phyloP scores from a whole-genome alignment of 202 grass and related monocot genomes.

The Elaeis oleifera region DNA sequence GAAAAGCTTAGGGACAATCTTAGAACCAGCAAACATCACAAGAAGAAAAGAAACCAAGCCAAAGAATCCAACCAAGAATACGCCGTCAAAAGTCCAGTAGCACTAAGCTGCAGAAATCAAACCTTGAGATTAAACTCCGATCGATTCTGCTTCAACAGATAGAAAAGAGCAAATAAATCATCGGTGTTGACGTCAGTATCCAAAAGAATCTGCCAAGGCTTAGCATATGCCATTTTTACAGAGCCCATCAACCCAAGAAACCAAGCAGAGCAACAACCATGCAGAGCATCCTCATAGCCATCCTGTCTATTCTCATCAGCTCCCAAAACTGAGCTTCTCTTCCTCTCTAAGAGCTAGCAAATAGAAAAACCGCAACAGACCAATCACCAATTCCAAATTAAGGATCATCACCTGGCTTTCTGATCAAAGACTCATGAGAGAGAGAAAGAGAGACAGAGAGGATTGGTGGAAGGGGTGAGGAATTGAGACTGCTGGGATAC shows the following conservation, averaged over 20 bases:
- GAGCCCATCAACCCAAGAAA: neutral
- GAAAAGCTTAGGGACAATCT: too few species aligned
- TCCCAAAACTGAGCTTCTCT: too few species aligned
- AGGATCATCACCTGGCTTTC: too few species aligned
- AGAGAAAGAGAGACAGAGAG: neutral
- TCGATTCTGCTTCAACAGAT: conserved; percentile 81
- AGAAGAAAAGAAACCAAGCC: too few species aligned
- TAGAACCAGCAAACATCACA: too few species aligned
- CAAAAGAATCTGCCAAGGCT: conserved; percentile 53
- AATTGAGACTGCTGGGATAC: neutral
- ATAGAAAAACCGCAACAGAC: too few species aligned
- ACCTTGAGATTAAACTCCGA: conserved; percentile 90
- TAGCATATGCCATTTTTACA: neutral
- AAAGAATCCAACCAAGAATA: too few species aligned
- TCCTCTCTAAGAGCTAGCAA: too few species aligned
- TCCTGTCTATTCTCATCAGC: too few species aligned
- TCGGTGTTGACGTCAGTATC: conserved; percentile 92
- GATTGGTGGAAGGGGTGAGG: neutral
- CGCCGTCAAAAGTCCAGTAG: too few species aligned
- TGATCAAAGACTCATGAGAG: neutral
- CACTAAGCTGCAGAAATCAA: conserved; percentile 8
- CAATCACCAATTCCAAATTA: too few species aligned
- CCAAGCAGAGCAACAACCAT: neutral
- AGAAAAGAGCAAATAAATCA: conserved; percentile 80
- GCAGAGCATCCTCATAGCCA: too few species aligned